Conservation (phyloP, 176 grass and related monocot genomes). For the Oryza punctata region DNA sequence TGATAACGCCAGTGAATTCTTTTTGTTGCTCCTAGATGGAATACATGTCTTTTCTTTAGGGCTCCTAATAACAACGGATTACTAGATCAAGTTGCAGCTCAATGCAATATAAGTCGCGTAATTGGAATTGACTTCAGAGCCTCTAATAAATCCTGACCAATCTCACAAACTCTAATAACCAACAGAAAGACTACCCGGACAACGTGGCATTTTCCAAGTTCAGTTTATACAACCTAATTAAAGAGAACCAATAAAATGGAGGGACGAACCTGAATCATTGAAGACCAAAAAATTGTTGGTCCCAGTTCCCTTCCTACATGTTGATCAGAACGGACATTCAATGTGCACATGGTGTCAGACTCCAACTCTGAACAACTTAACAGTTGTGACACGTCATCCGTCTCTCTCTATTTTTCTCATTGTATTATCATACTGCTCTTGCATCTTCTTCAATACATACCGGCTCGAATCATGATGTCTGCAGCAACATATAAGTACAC, state of each 20-base stretch:
- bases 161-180: neutral
- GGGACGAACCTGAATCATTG: neutral
- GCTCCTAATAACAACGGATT: no score
- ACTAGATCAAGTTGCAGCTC: no score
- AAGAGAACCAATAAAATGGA: neutral
- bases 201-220: neutral
- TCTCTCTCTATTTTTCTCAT: neutral
- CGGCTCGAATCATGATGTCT: neutral
- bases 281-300: neutral
- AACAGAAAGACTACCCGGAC: neutral
- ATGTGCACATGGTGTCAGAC: neutral
- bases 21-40: neutral
- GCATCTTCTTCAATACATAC: neutral
- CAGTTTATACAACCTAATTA: neutral
- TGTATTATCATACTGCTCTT: neutral
- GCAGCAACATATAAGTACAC: neutral
- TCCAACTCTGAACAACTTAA: neutral
- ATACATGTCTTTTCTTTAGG: no score
- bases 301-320: neutral
- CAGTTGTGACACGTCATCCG: neutral
- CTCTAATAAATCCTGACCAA: neutral
- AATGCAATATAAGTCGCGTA: neutral
- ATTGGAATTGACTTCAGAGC: neutral
- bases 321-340: neutral
- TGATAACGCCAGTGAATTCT: neutral